Conservation (phyloP, 2,329 filamentous ascomycete species). For the Graphilbum sp. region DNA sequence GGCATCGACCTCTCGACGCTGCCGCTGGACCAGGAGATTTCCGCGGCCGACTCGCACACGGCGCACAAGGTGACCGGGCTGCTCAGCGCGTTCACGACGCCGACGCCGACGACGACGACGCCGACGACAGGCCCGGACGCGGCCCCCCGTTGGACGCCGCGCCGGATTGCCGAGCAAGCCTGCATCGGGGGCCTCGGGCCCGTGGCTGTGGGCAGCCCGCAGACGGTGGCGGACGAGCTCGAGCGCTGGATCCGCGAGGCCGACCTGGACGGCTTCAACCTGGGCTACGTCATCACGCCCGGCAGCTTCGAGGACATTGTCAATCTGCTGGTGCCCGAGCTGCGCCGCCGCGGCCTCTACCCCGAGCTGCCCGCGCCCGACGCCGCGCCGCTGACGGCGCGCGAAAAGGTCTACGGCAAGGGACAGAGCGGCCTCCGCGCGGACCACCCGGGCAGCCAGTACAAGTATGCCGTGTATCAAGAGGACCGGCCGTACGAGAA, state of each 20-base stretch:
- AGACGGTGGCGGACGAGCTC: conserved; percentile 50
- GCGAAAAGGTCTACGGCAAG: too few species aligned
- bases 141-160: conserved; percentile 9
- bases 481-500: too few species aligned
- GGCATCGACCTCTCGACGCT: conserved; percentile 12
- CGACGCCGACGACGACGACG: too few species aligned
- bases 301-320: conserved; percentile 49
- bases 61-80: not conserved
- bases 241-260: conserved; percentile 52
- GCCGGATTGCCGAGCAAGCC: conserved; percentile 3
- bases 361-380: too few species aligned
- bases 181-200: conserved; percentile 10
- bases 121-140: too few species aligned
- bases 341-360: conserved; percentile 34
- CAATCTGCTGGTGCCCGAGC: conserved; percentile 45
- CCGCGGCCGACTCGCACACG: not conserved
- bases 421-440: too few species aligned
- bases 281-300: conserved; percentile 31
- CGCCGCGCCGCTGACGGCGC: too few species aligned
- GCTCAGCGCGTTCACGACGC: too few species aligned
- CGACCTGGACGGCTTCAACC: conserved; percentile 61
- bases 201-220: conserved; percentile 41
- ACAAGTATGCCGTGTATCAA: too few species aligned
- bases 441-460: too few species aligned
- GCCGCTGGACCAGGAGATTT: conserved; percentile 11